Percentiles rank a stretch among this genome's conserved stretches.
These are phyloP conservation scores for Lentinula sp. DNA, from an alignment of 768 basidiomycete genomes.

Conservation along the genomic window DNA sequence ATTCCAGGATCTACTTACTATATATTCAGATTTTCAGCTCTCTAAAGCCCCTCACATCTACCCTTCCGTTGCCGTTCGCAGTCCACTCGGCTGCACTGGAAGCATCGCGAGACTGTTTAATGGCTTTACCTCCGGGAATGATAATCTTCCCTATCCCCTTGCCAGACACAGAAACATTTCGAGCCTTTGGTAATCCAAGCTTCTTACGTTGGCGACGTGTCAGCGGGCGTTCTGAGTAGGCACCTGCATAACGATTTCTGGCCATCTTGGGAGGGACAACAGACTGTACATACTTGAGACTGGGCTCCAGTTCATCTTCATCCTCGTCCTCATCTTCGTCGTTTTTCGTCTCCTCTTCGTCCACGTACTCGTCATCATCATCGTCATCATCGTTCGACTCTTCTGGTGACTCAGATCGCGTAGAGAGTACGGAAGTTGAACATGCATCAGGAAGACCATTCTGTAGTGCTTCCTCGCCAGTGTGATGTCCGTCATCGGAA, in stretches of 20 bases:
- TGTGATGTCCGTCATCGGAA: constrained; percentile 11
- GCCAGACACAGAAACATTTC: constrained; percentile 28
- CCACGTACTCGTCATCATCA: constrained; percentile 15
- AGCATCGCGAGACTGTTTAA: constrained; percentile 17
- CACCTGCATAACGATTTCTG: not conserved
- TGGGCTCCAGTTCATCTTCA: constrained; percentile 11
- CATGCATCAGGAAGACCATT: not conserved
- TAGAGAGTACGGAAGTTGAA: not conserved
- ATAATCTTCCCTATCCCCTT: constrained; percentile 51
- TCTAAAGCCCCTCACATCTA: constrained; percentile 54
- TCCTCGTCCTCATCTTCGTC: constrained; percentile 13
- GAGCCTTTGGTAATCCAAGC: constrained; percentile 59
- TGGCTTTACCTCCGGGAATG: constrained; percentile 59
- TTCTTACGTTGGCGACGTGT: constrained; percentile 66
- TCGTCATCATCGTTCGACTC: constrained; percentile 8
- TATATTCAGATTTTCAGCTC: constrained; percentile 46
- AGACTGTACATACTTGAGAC: constrained; percentile 8
- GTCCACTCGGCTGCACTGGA: constrained; percentile 38
- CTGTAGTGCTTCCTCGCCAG: not conserved
- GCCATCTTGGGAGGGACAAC: not conserved
- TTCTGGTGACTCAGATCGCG: constrained; percentile 2
- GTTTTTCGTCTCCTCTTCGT: constrained; percentile 12
- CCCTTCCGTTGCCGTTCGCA: constrained; percentile 44
- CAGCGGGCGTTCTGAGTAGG: constrained; percentile 32
- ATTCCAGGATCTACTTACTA: not conserved